Evolutionary conservation across 352 stramenopile genomes (phyloP).

Genomic region (Globisporangium radiosum): DNA sequence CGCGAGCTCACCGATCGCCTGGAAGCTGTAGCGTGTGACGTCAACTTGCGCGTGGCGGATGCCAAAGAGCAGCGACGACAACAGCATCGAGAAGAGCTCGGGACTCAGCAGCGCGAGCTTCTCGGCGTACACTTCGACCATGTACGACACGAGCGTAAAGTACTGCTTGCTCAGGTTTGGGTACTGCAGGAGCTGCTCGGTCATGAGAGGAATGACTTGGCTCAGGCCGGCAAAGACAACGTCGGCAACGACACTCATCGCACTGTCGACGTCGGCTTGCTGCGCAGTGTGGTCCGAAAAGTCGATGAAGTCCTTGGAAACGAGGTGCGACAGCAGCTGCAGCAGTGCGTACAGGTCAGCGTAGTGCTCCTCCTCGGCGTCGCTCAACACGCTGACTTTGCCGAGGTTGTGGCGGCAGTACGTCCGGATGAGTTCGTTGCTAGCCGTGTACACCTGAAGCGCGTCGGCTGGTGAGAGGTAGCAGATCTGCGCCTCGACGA

Average conservation of each 20-base stretch:
- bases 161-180: constrained; percentile 84
- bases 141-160: constrained; percentile 83
- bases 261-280: constrained; percentile 42
- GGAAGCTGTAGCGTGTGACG: constrained; percentile 77
- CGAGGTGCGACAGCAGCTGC: constrained; percentile 73
- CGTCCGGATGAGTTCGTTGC: constrained; percentile 58
- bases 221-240: constrained; percentile 86
- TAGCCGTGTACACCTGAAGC: constrained; percentile 63
- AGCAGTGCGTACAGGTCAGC: constrained; percentile 64
- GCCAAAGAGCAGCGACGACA: constrained; percentile 68
- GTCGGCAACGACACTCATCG: constrained; percentile 68
- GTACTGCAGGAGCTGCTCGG: constrained; percentile 81
- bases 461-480: constrained; percentile 65
- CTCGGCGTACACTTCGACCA: constrained; percentile 82
- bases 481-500: constrained; percentile 78
- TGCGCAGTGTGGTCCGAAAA: constrained; percentile 72
- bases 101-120: constrained; percentile 61
- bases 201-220: constrained; percentile 88
- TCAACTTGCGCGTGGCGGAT: constrained; percentile 71
- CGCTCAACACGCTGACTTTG: constrained; percentile 52
- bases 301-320: constrained; percentile 83
- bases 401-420: constrained; percentile 70
- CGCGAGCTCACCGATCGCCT: constrained; percentile 69
- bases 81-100: constrained; percentile 64
- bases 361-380: constrained; percentile 76